Evolutionary conservation across 768 basidiomycete species (phyloP), one percentile per base, ranked within the genome.

Genomic region (Trametes cingulata): DNA sequence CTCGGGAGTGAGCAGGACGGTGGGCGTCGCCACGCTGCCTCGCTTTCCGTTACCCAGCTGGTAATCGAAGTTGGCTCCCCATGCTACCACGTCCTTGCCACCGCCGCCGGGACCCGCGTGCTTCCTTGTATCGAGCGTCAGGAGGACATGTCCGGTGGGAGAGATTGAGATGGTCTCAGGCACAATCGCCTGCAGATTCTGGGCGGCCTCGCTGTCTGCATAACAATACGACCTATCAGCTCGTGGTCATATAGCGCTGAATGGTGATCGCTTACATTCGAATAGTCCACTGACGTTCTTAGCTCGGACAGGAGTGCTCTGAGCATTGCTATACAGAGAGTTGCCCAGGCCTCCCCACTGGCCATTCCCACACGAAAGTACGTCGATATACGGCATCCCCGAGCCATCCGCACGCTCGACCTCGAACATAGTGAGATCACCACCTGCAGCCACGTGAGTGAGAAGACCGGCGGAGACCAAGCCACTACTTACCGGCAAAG

Each of bases 341-440:
- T 81, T 89, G 3, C 90, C 91, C 12, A 93, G 77, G 15, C 88
- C 88, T 15, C 94, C 92, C 72, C 82, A 89, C 68, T 91, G 86
- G 1, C 93, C 94, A 68, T 91, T 91, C 2, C 93, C 93, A 66
- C 87, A 88, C 60, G 89, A 83, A 27, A 95, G 80, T 2, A 94
- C 64, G 62, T 87, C 84, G 14, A 86, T 68, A 46, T 74, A 75
- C 25, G 68, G 72, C 40, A 72, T 73, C 5, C 75, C 63, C 36
- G 70, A 70, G 19, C 68, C 70, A 20, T 73, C 72, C 52, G 52
- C 69, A 33, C 83, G 81, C 73, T 93, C 86, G 22, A 90, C 85
- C 25, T 85, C 82, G 70, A 94, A 95, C 58, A 85, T 87, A 6
- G 88, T 85, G 65, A 91, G 72, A 70, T 93, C 86, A 15, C 90